Evolutionary conservation across 257 asterid genomes (phyloP), one percentile per base, ranked within the genome.

Genomic region (Petunia axillaris): DNA sequence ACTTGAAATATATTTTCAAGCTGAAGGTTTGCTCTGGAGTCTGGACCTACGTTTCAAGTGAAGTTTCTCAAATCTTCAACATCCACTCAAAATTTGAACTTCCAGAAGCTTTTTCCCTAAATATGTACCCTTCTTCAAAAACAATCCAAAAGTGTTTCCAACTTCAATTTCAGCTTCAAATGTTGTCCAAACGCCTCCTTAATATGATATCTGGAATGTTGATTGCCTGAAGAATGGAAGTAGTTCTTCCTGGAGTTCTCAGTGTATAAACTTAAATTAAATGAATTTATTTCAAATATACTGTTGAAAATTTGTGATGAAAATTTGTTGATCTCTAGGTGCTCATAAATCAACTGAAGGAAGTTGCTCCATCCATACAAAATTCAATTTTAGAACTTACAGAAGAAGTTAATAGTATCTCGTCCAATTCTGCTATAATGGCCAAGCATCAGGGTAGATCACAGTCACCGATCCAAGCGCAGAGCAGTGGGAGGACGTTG

Each of bases 341-440:
- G 76, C 99, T 96, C 75, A 94, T 96, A 59, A 89, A 93, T 90
- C 99, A 96, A 83, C 90, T 96, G 82, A 96, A 96, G 91, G 98
- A 94, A 70, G 98, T 92, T 77, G 97, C 98, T 88, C 99, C 99
- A 75, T 83, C 95, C 81, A 90, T 96, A 87, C 97, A 96, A 86
- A 91, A 87, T 79, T 96, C 99, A 73, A 90, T 94, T 77, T 86
- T 93, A 70, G 94, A 91, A 85, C 97, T 96, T 65, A 87, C 94
- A 3, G 97, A 94, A 82, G 98, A 96, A 90, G 98, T 96, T 79
- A 87, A 85, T 85, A 83, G 89, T 89, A 87, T 93, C 81, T 90
- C 97, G 37, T 90, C 97, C 71, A 89, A 82, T 83, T 83, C 91
- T 46, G 93, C 93, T 77, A 92, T 92, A 78, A 78, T 63, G 75